These are phyloP conservation scores for Pyrus hybrid DNA, from an alignment of 331 rosid species.

Conservation along the genomic window DNA sequence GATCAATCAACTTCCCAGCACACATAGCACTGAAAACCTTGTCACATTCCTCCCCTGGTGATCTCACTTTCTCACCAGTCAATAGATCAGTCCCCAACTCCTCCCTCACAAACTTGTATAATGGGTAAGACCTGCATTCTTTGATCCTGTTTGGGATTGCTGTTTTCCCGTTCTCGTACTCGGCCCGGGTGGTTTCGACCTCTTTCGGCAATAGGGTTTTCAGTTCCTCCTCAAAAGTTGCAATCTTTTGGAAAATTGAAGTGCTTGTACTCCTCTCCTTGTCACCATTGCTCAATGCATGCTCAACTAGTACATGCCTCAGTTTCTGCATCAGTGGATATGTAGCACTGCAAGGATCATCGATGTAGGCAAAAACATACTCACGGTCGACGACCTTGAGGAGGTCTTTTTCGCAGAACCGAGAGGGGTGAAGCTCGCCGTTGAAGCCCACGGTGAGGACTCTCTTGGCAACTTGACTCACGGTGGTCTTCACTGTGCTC, in stretches of 20 bases:
- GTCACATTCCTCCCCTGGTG: slow-evolving; percentile 88
- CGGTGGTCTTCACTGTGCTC: slow-evolving; percentile 46
- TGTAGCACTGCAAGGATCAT: slow-evolving; percentile 67
- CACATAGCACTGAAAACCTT: slow-evolving; percentile 70
- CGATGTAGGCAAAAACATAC: slow-evolving; percentile 52
- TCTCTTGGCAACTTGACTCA: slow-evolving; percentile 60
- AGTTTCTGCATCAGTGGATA: slow-evolving; percentile 77
- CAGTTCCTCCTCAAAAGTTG: slow-evolving; percentile 70
- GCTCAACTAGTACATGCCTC: slow-evolving; percentile 73
- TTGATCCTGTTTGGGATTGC: slow-evolving; percentile 46
- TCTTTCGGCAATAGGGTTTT: slow-evolving; percentile 56
- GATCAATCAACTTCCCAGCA: slow-evolving; percentile 62
- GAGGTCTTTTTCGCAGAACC: slow-evolving; percentile 72
- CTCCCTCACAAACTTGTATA: slow-evolving; percentile 73
- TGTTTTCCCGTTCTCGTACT: slow-evolving; percentile 53
- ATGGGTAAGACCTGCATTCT: slow-evolving; percentile 76
- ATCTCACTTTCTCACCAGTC: slow-evolving; percentile 66
- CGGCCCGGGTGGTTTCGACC: slow-evolving; percentile 48
- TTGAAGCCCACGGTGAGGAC: slow-evolving; percentile 42
- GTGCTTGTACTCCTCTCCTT: slow-evolving; percentile 38
- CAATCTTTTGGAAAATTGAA: slow-evolving; percentile 74
- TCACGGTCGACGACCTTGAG: slow-evolving; percentile 70
- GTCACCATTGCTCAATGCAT: slow-evolving; percentile 61
- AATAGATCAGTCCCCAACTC: slow-evolving; percentile 48
- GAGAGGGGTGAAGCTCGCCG: slow-evolving; percentile 78